A percentile compares a stretch with the other conserved stretches of the same genome.
These are phyloP conservation scores for Globisporangium radiosum DNA, from an alignment of 352 stramenopile genomes.

Conservation along the genomic window DNA sequence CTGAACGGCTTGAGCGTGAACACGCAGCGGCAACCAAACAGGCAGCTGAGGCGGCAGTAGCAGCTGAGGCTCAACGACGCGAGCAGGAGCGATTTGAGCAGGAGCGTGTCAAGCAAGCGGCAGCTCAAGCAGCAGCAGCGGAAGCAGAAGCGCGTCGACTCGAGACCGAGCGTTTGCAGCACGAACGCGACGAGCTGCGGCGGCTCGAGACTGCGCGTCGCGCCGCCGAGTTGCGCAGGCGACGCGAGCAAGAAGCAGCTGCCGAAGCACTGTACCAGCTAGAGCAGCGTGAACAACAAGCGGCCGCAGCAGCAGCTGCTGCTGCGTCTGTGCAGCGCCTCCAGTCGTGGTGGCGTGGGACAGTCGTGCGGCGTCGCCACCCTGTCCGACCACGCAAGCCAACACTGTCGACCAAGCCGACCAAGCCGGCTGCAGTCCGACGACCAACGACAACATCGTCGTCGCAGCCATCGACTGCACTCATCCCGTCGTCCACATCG, in stretches of 20 bases:
- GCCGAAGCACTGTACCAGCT: slow-evolving; percentile 14
- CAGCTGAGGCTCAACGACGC: neutral
- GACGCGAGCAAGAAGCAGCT: neutral
- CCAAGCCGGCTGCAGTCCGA: slow-evolving; percentile 4
- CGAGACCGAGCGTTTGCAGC: no score
- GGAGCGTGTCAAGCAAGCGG: neutral
- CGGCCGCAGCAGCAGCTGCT: slow-evolving; percentile 11
- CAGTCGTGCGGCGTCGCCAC: slow-evolving; percentile 34
- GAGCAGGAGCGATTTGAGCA: neutral
- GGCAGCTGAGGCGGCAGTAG: slow-evolving; percentile 11
- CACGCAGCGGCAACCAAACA: slow-evolving; percentile 2
- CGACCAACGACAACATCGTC: slow-evolving; percentile 15
- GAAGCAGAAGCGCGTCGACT: neutral
- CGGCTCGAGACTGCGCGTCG: neutral
- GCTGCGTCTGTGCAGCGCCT: slow-evolving; percentile 23
- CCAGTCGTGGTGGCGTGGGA: slow-evolving; percentile 71
- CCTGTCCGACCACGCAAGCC: slow-evolving; percentile 8
- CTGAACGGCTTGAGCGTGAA: neutral
- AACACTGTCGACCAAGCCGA: slow-evolving; percentile 30
- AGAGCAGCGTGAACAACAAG: slow-evolving; percentile 5
- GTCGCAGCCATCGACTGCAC: slow-evolving; percentile 9
- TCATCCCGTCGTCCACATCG: neutral
- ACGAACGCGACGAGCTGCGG: no score
- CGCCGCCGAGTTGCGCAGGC: neutral
- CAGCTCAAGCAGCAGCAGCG: neutral